phyloP scores from a whole-genome alignment of 2,329 filamentous ascomycete species.

The Aspergillus unguis region DNA sequence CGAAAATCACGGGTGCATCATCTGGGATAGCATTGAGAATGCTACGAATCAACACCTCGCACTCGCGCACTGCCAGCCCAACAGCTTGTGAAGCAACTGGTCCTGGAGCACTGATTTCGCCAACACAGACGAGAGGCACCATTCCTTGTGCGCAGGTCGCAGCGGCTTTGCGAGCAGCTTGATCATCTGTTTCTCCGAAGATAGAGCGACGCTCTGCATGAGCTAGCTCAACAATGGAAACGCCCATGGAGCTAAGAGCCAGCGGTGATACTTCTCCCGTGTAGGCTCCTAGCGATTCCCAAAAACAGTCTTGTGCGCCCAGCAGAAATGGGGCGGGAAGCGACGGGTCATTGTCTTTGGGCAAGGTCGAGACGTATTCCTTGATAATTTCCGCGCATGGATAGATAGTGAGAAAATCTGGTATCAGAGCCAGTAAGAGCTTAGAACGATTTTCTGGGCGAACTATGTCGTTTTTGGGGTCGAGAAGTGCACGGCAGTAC shows the following conservation, averaged over 20 bases:
- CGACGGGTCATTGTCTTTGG: constrained; percentile 23
- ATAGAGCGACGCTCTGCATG: constrained; percentile 73
- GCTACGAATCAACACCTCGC: constrained; percentile 61
- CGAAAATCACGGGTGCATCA: constrained; percentile 68
- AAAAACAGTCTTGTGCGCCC: constrained; percentile 74
- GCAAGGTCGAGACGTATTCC: constrained; percentile 26
- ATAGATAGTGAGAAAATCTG: constrained; percentile 68
- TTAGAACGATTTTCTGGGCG: constrained; percentile 45
- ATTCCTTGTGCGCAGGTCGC: constrained; percentile 67
- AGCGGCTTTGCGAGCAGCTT: constrained; percentile 65
- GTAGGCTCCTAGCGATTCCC: constrained; percentile 67
- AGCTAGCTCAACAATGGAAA: constrained; percentile 70
- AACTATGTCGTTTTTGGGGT: constrained; percentile 46
- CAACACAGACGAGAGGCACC: constrained; percentile 75
- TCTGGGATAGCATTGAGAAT: constrained; percentile 60
- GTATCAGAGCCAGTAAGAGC: constrained; percentile 72
- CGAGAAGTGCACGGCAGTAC: constrained; percentile 53
- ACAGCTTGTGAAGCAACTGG: constrained; percentile 49
- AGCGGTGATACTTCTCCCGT: constrained; percentile 74
- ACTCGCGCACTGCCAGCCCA: constrained; percentile 62
- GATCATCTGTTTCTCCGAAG: constrained; percentile 71
- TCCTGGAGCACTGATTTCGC: constrained; percentile 59
- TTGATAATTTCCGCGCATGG: constrained; percentile 42
- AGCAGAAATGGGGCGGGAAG: constrained; percentile 53
- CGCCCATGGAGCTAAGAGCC: constrained; percentile 65